phyloP scores from a whole-genome alignment of 108 stramenopile genomes.

The Skeletonema potamos region DNA sequence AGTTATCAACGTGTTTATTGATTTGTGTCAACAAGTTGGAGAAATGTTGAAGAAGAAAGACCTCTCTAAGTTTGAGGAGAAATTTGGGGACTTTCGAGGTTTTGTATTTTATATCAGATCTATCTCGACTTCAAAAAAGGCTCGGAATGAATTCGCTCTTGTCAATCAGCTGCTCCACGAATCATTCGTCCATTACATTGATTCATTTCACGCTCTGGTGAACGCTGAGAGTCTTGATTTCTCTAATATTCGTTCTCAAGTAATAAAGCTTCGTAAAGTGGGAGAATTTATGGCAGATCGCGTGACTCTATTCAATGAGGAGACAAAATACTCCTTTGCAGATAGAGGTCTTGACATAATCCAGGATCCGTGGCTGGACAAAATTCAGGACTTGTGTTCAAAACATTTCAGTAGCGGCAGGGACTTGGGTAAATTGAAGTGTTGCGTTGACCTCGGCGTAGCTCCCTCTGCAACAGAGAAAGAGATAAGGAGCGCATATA shows the following conservation, averaged over 20 bases:
- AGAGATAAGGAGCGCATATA: constrained; percentile 52
- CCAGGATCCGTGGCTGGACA: constrained; percentile 38
- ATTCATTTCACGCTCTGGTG: not conserved
- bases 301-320: constrained; percentile 40
- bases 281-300: constrained; percentile 52
- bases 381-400: constrained; percentile 36
- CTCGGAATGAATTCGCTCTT: constrained; percentile 29
- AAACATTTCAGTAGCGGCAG: constrained; percentile 46
- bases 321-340: constrained; percentile 12
- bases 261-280: constrained; percentile 22
- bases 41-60: constrained; percentile 26
- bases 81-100: constrained; percentile 47
- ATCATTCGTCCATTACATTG: constrained; percentile 31
- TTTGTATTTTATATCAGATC: constrained; percentile 36
- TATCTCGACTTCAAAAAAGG: constrained; percentile 13
- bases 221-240: constrained; percentile 34
- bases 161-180: constrained; percentile 51
- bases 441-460: constrained; percentile 47
- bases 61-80: constrained; percentile 34
- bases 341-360: not conserved
- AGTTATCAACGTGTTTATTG: constrained; percentile 15
- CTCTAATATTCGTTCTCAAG: constrained; percentile 13
- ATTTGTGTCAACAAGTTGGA: constrained; percentile 33
- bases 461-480: constrained; percentile 43
- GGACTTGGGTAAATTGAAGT: constrained; percentile 45